Evolutionary conservation across 2,329 filamentous ascomycete genomes (phyloP).

Genomic region (Cladosporium phlei): DNA sequence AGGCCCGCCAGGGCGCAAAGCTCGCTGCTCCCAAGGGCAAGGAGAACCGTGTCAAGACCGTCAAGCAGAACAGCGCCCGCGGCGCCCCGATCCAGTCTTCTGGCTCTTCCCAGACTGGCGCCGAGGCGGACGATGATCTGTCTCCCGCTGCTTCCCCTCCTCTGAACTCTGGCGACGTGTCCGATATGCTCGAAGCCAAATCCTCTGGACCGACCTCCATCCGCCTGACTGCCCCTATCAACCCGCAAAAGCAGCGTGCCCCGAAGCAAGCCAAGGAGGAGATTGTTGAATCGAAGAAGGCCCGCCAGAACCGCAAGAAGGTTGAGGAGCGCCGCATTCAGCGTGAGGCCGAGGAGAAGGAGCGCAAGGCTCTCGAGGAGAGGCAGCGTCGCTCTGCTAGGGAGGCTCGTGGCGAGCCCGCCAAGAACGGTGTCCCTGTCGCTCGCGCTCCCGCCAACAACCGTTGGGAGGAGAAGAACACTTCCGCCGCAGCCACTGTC

Average conservation of each 20-base stretch:
- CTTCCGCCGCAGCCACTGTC: constrained; percentile 19
- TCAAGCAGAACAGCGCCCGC: constrained; percentile 56
- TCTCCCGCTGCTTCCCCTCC: constrained; percentile 66
- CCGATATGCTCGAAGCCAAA: constrained; percentile 83
- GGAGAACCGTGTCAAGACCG: constrained; percentile 51
- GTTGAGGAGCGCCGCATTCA: constrained; percentile 70
- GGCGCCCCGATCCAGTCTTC: constrained; percentile 42
- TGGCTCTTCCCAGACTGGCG: constrained; percentile 65
- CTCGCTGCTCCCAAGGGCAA: constrained; percentile 38
- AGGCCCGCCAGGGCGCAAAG: constrained; percentile 65
- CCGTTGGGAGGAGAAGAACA: constrained; percentile 47
- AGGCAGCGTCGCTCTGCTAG: constrained; percentile 78
- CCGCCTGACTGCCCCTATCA: constrained; percentile 66
- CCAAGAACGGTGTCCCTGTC: constrained; percentile 66
- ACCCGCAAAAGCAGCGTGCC: constrained; percentile 49
- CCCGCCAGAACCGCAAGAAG: constrained; percentile 88
- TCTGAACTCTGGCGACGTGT: constrained; percentile 61
- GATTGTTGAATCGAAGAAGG: constrained; percentile 82
- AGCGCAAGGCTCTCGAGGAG: constrained; percentile 71
- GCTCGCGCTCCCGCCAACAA: constrained; percentile 46
- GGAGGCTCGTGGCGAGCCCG: constrained; percentile 73
- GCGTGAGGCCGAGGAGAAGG: constrained; percentile 71
- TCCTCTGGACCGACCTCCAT: constrained; percentile 67
- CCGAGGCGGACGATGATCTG: constrained; percentile 75
- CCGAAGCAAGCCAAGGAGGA: constrained; percentile 57